Base-by-base conservation (phyloP, 2,329 filamentous ascomycete species). In the Monilinia fructicola region DNA sequence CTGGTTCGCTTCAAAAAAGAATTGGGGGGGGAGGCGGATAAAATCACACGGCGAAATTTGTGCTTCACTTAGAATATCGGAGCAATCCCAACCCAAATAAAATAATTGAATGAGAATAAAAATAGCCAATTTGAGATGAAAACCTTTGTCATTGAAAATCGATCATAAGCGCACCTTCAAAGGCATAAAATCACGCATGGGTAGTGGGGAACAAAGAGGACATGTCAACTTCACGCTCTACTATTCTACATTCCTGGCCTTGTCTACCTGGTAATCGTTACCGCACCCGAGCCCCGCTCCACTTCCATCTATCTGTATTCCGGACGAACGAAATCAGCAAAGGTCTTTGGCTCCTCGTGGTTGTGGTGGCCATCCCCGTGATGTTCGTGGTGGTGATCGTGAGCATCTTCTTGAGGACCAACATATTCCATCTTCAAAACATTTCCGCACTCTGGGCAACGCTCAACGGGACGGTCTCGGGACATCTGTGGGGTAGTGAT, bases 381-480 rank as follows among this genome's bases (percentile, higher is more conserved):
- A 71, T 76, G 73, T 3, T 65, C 70, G 75, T 87, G 84, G 77
- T 86, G 87, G 75, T 86, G 82, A 68, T 77, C 77, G 77, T 87
- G 84, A 70, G 79, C 81, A 74, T 82, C 81, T 78, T 91, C 90
- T 78, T 88, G 79, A 62, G 93, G 88, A 69, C 95, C 95, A 73
- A 97, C 82, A 81, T 97, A 99, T 79, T 97, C 90, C 91, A 98
- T 95, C 89, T 97, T 96, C 85, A 96, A 93, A 74, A 95, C 92
- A 79, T 88, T 92, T 74, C 95, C 95, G 82, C 95, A 99, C 85
- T 99, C 95, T 77, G 88, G 88, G 88, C 95, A 99, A 80, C 95
- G 92, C 84, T 96, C 92, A 74, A 97, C 81, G 67, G 95, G 95
- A 78, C 95, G 93, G 68, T 95, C 89, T 78, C 91, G 91, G 78